Evolutionary conservation across 352 stramenopile species (phyloP).

Genomic region (Hyphochytrium catenoides): DNA sequence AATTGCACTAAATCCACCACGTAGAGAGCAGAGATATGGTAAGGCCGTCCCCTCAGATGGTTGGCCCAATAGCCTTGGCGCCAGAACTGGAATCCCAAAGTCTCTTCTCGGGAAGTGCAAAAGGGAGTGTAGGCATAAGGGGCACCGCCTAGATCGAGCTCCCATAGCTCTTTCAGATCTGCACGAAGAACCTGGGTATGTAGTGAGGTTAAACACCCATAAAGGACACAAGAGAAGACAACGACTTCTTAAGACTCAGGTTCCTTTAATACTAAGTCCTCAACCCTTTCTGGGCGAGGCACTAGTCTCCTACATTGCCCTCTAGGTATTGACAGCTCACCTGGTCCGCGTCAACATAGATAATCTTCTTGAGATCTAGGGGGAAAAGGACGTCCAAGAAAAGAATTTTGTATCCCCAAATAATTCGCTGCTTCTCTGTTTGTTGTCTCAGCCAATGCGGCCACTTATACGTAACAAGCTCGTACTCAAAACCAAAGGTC

Average conservation of each 20-base stretch:
- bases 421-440: constrained; percentile 98
- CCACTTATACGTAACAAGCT: constrained; percentile 99
- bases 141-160: constrained; percentile 87
- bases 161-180: constrained; percentile 95
- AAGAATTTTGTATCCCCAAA: constrained; percentile 99
- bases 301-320: too few relatives aligned
- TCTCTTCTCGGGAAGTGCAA: constrained; percentile 77
- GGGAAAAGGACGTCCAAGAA: constrained; percentile 99
- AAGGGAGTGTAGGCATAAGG: constrained; percentile 97
- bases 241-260: too few relatives aligned
- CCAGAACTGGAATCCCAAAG: constrained; percentile 97
- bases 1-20: constrained; percentile 95
- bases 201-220: too few relatives aligned
- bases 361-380: constrained; percentile 93
- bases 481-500: constrained; percentile 86
- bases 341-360: constrained; percentile 98
- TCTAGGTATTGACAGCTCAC: too few relatives aligned
- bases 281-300: too few relatives aligned
- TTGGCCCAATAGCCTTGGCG: constrained; percentile 92
- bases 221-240: too few relatives aligned
- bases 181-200: constrained; percentile 91
- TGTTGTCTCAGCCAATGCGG: constrained; percentile 93
- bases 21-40: constrained; percentile 99
- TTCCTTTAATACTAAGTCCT: too few relatives aligned
- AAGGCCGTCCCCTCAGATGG: constrained; percentile 85